phyloP scores from a whole-genome alignment of 495 filamentous ascomycete genomes.

The Trichoderma parareesei region DNA sequence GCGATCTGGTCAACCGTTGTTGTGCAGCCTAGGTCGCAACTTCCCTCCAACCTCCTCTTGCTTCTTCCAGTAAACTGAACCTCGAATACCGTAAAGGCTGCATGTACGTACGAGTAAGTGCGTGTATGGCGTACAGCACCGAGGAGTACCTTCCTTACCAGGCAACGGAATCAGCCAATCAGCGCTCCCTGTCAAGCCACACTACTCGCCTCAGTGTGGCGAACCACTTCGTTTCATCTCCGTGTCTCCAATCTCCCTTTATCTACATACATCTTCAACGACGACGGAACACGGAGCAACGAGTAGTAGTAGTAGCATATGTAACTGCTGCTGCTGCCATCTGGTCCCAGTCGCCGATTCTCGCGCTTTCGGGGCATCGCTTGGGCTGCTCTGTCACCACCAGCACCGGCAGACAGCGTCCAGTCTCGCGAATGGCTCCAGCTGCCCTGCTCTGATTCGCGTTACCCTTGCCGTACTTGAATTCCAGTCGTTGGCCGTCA shows the following conservation, averaged over 20 bases:
- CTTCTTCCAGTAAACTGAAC: background rate
- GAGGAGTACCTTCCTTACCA: background rate
- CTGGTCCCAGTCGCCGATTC: background rate
- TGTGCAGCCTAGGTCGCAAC: background rate
- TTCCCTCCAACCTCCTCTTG: background rate
- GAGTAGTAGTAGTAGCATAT: too few relatives aligned
- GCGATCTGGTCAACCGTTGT: background rate
- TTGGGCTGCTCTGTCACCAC: background rate
- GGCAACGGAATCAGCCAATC: background rate
- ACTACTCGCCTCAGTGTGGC: slow-evolving; percentile 6
- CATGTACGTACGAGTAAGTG: too few relatives aligned
- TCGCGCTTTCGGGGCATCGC: background rate
- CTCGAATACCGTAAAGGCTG: background rate
- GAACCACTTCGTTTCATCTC: slow-evolving; percentile 9
- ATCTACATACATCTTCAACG: too few relatives aligned
- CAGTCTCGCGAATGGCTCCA: background rate
- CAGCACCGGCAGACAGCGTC: background rate
- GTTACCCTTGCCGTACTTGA: background rate
- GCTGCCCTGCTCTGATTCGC: background rate
- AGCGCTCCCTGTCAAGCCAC: background rate
- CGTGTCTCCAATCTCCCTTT: slow-evolving; percentile 7
- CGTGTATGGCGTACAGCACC: background rate
- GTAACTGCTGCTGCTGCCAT: background rate
- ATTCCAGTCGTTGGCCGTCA: too few relatives aligned
- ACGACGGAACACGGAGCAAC: too few relatives aligned